A percentile compares a stretch with the other conserved stretches of the same genome.
Conservation (phyloP, 2,329 filamentous ascomycete species). For the Fonsecaea pedrosoi region DNA sequence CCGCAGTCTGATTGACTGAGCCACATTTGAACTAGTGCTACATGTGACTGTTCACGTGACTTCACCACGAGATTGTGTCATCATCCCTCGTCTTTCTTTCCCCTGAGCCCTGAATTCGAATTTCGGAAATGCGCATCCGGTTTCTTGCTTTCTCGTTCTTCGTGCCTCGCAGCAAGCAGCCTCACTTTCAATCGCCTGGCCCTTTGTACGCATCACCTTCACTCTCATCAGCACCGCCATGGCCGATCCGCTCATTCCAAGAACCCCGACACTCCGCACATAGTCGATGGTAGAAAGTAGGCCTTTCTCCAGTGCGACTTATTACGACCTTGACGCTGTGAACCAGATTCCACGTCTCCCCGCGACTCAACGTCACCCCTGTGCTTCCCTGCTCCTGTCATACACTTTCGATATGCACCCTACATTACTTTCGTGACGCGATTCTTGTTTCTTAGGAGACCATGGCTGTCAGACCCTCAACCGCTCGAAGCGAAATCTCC, state of each 20-base stretch:
- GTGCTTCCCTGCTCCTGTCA: slow-evolving; percentile 10
- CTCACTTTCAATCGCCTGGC: slow-evolving; percentile 23
- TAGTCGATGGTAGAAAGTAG: neutral
- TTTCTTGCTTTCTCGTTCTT: slow-evolving; percentile 15
- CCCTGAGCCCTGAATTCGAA: slow-evolving; percentile 13
- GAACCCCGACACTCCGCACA: neutral
- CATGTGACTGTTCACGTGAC: neutral
- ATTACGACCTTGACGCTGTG: slow-evolving; percentile 3
- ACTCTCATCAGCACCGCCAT: slow-evolving; percentile 21
- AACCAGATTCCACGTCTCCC: slow-evolving; percentile 12
- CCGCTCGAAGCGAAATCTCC: slow-evolving; percentile 41
- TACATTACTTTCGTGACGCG: slow-evolving; percentile 35
- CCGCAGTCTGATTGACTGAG: slow-evolving; percentile 15
- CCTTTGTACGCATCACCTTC: slow-evolving; percentile 14
- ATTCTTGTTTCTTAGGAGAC: slow-evolving; percentile 8
- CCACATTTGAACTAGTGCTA: neutral
- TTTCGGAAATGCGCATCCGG: slow-evolving; percentile 21
- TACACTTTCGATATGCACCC: slow-evolving; percentile 30
- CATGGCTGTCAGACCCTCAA: slow-evolving; percentile 38
- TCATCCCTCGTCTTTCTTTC: neutral
- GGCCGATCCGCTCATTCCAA: slow-evolving; percentile 26
- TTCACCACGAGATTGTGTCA: neutral
- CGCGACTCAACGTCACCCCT: slow-evolving; percentile 20
- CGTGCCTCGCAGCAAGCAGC: slow-evolving; percentile 6
- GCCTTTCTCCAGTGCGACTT: slow-evolving; percentile 6